Conservation (phyloP, 2,329 filamentous ascomycete genomes). For the Fusarium sp. region DNA sequence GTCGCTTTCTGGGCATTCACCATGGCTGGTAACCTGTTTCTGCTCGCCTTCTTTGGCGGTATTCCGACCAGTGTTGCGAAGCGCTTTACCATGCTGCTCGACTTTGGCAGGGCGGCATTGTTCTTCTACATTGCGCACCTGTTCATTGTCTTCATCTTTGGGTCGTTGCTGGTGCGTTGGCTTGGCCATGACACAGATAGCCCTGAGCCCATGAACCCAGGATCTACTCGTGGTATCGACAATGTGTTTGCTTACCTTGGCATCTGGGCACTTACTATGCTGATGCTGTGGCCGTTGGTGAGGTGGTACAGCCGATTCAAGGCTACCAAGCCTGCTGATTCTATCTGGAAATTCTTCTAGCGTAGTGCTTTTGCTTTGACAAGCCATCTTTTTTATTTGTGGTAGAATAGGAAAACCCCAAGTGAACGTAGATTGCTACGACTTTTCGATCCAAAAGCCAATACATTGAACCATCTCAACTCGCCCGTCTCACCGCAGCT, state of each 20-base stretch:
- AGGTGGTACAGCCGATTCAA: constrained; percentile 56
- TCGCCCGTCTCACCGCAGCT: not conserved
- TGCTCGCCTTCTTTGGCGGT: constrained; percentile 51
- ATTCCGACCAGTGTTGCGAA: constrained; percentile 46
- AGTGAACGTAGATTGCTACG: not conserved
- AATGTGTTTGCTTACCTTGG: constrained; percentile 50
- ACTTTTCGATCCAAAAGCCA: not conserved
- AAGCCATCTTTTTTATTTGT: not conserved
- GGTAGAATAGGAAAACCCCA: not conserved
- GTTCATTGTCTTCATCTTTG: constrained; percentile 46
- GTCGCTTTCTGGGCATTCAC: constrained; percentile 56
- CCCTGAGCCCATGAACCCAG: constrained; percentile 41
- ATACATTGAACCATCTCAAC: not conserved
- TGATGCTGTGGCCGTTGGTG: constrained; percentile 54
- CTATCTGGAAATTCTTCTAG: constrained; percentile 58
- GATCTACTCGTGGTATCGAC: constrained; percentile 47
- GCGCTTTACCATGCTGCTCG: constrained; percentile 50
- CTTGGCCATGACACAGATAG: constrained; percentile 50
- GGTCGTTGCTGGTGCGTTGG: constrained; percentile 36
- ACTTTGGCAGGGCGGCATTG: constrained; percentile 56
- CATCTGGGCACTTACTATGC: constrained; percentile 49
- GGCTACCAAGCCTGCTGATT: constrained; percentile 52
- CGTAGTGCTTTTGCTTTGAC: not conserved
- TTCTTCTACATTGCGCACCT: constrained; percentile 58
- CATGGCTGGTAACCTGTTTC: constrained; percentile 51